Evolutionary conservation across 1,139 yeast species (phyloP).

Genomic region (Pichia inconspicua): DNA sequence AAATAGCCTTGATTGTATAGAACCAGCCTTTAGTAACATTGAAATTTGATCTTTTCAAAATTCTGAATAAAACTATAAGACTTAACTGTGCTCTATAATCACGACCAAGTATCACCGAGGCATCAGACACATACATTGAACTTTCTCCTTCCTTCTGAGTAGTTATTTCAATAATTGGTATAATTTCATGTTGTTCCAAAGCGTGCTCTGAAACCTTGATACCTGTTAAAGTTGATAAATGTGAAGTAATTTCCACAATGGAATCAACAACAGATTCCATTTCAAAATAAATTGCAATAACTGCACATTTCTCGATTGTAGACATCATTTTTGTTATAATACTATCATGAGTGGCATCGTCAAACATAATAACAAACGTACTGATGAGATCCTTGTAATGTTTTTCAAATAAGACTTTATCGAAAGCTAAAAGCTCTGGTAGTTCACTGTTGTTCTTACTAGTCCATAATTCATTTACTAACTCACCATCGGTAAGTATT

Average conservation of each 20-base stretch:
- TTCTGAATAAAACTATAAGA: conserved; percentile 73
- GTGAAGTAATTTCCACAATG: conserved; percentile 55
- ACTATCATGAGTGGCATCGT: conserved; percentile 85
- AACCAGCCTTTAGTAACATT: conserved; percentile 44
- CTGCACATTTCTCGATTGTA: conserved; percentile 77
- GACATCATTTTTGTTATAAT: conserved; percentile 81
- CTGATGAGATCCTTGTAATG: conserved; percentile 57
- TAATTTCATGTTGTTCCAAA: conserved; percentile 22
- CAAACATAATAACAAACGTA: conserved; percentile 68
- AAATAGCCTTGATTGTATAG: conserved; percentile 49
- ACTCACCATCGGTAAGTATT: conserved; percentile 19
- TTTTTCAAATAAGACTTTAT: conserved; percentile 58
- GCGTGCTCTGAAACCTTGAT: conserved; percentile 23
- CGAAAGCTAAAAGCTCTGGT: conserved; percentile 41
- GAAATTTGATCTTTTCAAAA: conserved; percentile 53
- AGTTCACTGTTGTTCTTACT: conserved; percentile 22
- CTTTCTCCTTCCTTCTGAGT: conserved; percentile 28
- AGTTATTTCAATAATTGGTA: conserved; percentile 28
- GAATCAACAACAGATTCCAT: conserved; percentile 54
- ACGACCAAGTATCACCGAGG: conserved; percentile 77
- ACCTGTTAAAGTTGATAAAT: conserved; percentile 49
- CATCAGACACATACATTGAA: conserved; percentile 67
- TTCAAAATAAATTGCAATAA: conserved; percentile 60
- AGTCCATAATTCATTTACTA: conserved; percentile 16
- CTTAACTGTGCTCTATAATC: conserved; percentile 91